phyloP scores from a whole-genome alignment of 192 early-diverging fungal genomes.

The Coemansia sp. region DNA sequence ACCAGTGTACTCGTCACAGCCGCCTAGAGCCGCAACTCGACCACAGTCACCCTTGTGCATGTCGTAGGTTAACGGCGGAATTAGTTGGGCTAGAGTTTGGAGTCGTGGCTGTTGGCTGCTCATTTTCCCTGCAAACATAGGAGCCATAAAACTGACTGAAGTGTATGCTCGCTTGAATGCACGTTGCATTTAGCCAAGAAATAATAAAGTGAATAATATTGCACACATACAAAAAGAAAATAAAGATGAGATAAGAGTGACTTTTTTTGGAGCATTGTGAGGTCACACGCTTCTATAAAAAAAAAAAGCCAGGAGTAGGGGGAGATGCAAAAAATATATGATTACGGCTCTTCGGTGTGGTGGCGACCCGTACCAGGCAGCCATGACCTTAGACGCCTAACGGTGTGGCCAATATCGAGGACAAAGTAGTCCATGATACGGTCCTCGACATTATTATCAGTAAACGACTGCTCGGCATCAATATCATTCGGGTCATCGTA shows the following conservation, averaged over 20 bases:
- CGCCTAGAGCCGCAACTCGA: constrained; percentile 43
- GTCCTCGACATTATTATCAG: constrained; percentile 51
- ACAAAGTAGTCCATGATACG: constrained; percentile 48
- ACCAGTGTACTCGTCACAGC: constrained; percentile 75
- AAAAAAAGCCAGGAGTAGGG: background rate
- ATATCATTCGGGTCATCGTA: constrained; percentile 52
- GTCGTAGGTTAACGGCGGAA: constrained; percentile 43
- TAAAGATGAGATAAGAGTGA: background rate
- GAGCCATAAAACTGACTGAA: constrained; percentile 48
- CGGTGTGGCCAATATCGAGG: constrained; percentile 29
- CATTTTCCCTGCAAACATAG: constrained; percentile 52
- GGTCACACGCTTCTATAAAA: background rate
- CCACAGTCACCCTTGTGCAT: constrained; percentile 57
- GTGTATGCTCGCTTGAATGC: constrained; percentile 36
- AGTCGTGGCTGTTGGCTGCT: constrained; percentile 44
- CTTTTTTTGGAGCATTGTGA: too few relatives aligned
- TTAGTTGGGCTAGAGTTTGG: constrained; percentile 47
- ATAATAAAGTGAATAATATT: background rate
- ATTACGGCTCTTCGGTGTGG: background rate
- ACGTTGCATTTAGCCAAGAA: constrained; percentile 23
- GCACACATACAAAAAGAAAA: background rate
- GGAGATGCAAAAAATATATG: background rate
- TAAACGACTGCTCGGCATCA: constrained; percentile 43
- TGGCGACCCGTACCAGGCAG: constrained; percentile 22
- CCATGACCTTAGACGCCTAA: constrained; percentile 29